Base-by-base conservation (phyloP, 2,329 filamentous ascomycete species). In the Huntiella abstrusa region DNA sequence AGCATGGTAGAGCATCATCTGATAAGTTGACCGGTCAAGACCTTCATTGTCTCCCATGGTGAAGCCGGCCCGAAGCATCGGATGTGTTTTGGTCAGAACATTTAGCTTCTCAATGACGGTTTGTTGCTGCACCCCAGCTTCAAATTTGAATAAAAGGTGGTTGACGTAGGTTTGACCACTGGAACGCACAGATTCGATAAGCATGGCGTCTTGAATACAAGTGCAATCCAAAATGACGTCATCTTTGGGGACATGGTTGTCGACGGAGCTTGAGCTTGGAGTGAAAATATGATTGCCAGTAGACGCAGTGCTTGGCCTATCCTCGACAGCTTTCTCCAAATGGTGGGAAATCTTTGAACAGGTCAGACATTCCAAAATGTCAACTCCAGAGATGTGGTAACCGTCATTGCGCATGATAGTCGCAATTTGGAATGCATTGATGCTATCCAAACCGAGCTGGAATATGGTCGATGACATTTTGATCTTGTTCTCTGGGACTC, bases 391-490 rank as follows among this genome's bases (percentile, higher is more conserved):
- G 0, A 86, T 60, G 1, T 58, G 55, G 35, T 76, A 63, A 0
- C 76, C 77, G 13, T 68, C 55, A 35, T 67, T 70, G 13, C 80
- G 74, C 12, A 95, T 64, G 19, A 69, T 63, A 1, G 74, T 69
- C 1, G 85, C 83, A 7, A 94, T 67, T 55, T 94, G 86, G 4
- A 79, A 70, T 0, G 85, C 83, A 50, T 81, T 87, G 55, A 96
- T 91, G 57, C 87, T 95, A 60, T 95, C 87, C 3, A 95, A 64
- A 0, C 88, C 88, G n/a, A 94, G 71, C 49, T 81, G 77, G 54
- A 88, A 93, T 42, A 96, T 84, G 0, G 83, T 85, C 0, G 76
- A 84, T 7, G 70, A 57, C 10, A 67, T 68, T 3, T 57, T 55
- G 41, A 94, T 77, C 0, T 62, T 63, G 0, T 65, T 54, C 2